Conservation (phyloP, 805 yeast species). For the Hanseniaspora meyeri region DNA sequence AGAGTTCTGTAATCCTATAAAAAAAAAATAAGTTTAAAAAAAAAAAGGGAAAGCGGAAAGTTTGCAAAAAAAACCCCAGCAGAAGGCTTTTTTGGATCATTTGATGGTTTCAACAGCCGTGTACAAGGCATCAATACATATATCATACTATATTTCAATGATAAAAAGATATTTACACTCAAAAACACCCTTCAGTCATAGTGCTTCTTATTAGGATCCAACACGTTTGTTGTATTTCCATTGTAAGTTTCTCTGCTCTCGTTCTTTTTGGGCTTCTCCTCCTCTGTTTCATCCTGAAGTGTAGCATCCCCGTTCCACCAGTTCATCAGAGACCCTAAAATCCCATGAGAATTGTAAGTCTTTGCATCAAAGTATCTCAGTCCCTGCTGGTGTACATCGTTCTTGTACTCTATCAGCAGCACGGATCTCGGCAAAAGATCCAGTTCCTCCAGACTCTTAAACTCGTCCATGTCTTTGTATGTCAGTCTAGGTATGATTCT, state of each 20-base stretch:
- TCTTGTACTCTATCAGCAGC: constrained; percentile 43
- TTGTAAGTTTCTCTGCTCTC: constrained; percentile 41
- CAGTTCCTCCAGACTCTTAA: constrained; percentile 38
- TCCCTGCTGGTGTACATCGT: constrained; percentile 29
- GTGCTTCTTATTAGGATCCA: background rate
- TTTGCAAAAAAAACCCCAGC: no score
- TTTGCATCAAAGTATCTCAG: constrained; percentile 22
- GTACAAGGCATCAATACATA: no score
- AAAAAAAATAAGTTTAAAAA: no score
- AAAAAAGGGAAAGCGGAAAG: no score
- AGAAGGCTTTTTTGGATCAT: no score
- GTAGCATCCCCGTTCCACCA: constrained; percentile 24
- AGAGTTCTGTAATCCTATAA: no score
- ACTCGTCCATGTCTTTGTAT: constrained; percentile 52
- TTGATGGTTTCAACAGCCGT: no score
- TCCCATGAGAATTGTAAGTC: constrained; percentile 26
- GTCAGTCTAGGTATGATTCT: constrained; percentile 49
- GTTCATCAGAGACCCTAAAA: constrained; percentile 25
- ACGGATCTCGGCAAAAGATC: constrained; percentile 64
- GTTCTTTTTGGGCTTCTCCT: constrained; percentile 8
- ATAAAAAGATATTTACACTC: no score
- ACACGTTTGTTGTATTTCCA: constrained; percentile 32
- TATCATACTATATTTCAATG: no score
- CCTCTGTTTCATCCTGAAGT: background rate
- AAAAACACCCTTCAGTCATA: no score